A percentile compares a stretch with the other conserved stretches of the same genome.
Evolutionary conservation across 805 yeast species (phyloP).

Genomic region (Candida easanensis): DNA sequence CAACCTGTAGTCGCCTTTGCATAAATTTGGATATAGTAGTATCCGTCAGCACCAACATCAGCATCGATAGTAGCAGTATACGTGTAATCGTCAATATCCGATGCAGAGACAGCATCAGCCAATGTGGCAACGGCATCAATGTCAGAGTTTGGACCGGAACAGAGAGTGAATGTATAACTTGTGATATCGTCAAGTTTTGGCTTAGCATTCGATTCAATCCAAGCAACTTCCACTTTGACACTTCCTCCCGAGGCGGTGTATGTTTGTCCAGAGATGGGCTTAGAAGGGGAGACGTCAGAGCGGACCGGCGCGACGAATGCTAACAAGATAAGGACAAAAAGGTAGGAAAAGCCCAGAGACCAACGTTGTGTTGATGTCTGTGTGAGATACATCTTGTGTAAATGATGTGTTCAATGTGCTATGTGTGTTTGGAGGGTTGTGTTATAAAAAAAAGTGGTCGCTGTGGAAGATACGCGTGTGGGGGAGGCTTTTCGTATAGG

Average conservation of each 20-base stretch:
- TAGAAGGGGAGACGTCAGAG: conserved; percentile 29
- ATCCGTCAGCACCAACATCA: conserved; percentile 56
- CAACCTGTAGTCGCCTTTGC: conserved; percentile 44
- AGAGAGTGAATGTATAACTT: conserved; percentile 51
- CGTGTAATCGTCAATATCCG: conserved; percentile 30
- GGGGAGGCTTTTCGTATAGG: background rate
- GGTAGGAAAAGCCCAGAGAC: background rate
- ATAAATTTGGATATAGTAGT: conserved; percentile 68
- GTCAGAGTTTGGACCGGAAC: conserved; percentile 61
- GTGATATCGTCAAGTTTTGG: conserved; percentile 46
- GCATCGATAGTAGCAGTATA: conserved; percentile 44
- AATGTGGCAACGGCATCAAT: conserved; percentile 40
- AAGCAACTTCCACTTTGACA: conserved; percentile 35
- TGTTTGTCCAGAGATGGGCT: conserved; percentile 21
- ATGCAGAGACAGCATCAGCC: conserved; percentile 27
- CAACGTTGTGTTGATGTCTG: background rate
- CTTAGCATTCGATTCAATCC: conserved; percentile 53
- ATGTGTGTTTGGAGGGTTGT: too few species aligned
- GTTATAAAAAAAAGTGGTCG: too few species aligned
- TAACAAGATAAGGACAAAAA: background rate
- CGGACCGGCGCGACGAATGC: conserved; percentile 4
- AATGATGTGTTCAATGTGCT: too few species aligned
- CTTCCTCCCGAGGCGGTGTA: conserved; percentile 26
- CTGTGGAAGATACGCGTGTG: background rate
- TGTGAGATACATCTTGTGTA: too few species aligned